A percentile compares a stretch with the other conserved stretches of the same genome.
phyloP scores from a whole-genome alignment of 495 filamentous ascomycete species.

The Penicillium cinerascens region DNA sequence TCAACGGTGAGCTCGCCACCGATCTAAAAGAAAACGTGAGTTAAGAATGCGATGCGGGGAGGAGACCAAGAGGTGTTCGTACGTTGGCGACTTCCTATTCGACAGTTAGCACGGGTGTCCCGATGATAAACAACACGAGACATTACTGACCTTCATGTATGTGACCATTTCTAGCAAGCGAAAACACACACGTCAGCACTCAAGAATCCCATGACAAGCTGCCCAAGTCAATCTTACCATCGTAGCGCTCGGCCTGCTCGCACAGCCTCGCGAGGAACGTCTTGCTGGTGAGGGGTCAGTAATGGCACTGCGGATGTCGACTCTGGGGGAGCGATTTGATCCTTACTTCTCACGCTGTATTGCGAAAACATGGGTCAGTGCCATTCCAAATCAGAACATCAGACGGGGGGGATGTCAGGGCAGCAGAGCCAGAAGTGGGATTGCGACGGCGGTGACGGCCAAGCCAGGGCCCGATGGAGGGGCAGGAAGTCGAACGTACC shows the following conservation, averaged over 20 bases:
- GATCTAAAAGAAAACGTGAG: constrained; percentile 54
- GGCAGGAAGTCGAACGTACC: constrained; percentile 42
- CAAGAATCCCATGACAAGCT: background rate
- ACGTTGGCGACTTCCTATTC: constrained; percentile 92
- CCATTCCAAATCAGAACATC: constrained; percentile 7
- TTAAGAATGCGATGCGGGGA: constrained; percentile 5
- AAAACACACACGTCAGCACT: constrained; percentile 22
- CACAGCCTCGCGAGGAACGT: constrained; percentile 99
- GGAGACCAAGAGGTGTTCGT: constrained; percentile 31
- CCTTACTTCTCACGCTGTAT: constrained; percentile 81
- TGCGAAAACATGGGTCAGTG: constrained; percentile 26
- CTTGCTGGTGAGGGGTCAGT: constrained; percentile 70
- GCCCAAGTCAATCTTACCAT: constrained; percentile 62
- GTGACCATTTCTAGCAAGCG: constrained; percentile 84
- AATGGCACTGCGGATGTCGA: constrained; percentile 8
- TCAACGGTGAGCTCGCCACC: constrained; percentile 91
- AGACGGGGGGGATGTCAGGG: constrained; percentile 13
- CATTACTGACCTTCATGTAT: constrained; percentile 88
- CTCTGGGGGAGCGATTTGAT: background rate
- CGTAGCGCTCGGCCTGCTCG: constrained; percentile 99
- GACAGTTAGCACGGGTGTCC: constrained; percentile 34
- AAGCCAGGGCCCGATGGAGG: constrained; percentile 39
- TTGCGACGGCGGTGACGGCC: constrained; percentile 31
- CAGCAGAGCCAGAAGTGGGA: constrained; percentile 27
- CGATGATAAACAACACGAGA: constrained; percentile 13